Evolutionary conservation across 441 rosid genomes (phyloP).

Genomic region (Jatropha multifida): DNA sequence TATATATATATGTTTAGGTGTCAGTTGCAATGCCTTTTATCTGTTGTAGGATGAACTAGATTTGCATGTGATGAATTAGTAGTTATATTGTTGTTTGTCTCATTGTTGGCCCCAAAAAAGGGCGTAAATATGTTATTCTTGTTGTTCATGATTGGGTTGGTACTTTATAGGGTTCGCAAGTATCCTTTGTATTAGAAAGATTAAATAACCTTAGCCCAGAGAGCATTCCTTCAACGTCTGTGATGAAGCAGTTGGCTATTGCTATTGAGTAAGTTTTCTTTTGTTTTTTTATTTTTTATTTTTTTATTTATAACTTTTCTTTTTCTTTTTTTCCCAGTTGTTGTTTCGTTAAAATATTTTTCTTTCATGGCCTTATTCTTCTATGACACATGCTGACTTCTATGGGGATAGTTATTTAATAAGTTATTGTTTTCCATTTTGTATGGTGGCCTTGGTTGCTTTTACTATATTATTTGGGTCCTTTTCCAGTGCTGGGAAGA

Average conservation of each 20-base stretch:
- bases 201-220: constrained; percentile 53
- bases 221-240: constrained; percentile 67
- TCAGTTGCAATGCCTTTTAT: background rate
- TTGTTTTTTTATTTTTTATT: too few species aligned
- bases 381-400: background rate
- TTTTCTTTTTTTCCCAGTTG: background rate
- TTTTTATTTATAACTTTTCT: constrained; percentile 9
- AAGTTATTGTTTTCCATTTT: constrained; percentile 25
- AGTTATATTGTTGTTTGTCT: background rate
- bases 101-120: constrained; percentile 7
- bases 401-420: background rate
- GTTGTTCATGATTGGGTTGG: constrained; percentile 3
- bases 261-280: constrained; percentile 72
- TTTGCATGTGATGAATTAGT: background rate
- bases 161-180: constrained; percentile 52
- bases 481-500: constrained; percentile 68
- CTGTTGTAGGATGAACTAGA: background rate
- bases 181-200: constrained; percentile 48
- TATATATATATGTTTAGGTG: background rate
- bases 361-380: background rate
- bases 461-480: constrained; percentile 12
- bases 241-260: constrained; percentile 76
- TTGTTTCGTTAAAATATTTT: background rate
- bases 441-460: constrained; percentile 13
- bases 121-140: background rate